Conservation (phyloP, 805 yeast species). For the Candida stauntonica region DNA sequence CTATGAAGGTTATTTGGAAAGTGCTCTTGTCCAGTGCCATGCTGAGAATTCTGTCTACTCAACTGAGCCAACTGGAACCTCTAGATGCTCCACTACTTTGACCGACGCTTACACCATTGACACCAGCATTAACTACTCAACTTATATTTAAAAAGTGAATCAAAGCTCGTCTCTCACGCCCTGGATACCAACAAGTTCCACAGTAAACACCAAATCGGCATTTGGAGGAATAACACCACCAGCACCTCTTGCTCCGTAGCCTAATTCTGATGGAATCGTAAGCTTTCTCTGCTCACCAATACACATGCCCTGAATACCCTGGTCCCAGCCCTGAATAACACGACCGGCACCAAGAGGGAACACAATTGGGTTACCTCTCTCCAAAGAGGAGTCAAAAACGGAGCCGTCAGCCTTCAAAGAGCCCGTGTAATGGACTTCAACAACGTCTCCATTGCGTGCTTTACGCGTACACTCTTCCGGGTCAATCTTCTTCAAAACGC, state of each 20-base stretch:
- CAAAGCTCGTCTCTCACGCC: constrained; percentile 29
- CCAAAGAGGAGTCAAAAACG: constrained; percentile 69
- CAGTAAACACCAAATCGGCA: constrained; percentile 64
- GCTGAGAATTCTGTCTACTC: constrained; percentile 8
- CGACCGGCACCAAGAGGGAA: constrained; percentile 75
- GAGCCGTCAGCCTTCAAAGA: constrained; percentile 54
- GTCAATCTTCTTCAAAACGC: constrained; percentile 43
- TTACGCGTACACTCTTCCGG: constrained; percentile 49
- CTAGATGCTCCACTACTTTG: constrained; percentile 25
- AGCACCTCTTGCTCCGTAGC: constrained; percentile 72
- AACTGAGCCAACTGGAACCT: constrained; percentile 31
- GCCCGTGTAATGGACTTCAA: constrained; percentile 80
- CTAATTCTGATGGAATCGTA: constrained; percentile 74
- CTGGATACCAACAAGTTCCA: constrained; percentile 58
- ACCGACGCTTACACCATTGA: constrained; percentile 4
- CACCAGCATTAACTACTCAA: neutral
- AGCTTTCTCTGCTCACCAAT: constrained; percentile 80
- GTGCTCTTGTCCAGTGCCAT: constrained; percentile 26
- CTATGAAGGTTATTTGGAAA: constrained; percentile 26
- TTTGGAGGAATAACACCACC: constrained; percentile 76
- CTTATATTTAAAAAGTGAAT: too few relatives aligned
- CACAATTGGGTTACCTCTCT: constrained; percentile 60
- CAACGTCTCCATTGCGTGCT: constrained; percentile 61
- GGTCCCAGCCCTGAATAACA: constrained; percentile 90
- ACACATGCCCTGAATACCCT: constrained; percentile 74